Evolutionary conservation across 1,284 basidiomycete genomes (phyloP).

Genomic region (Apiotrichum gamsii): DNA sequence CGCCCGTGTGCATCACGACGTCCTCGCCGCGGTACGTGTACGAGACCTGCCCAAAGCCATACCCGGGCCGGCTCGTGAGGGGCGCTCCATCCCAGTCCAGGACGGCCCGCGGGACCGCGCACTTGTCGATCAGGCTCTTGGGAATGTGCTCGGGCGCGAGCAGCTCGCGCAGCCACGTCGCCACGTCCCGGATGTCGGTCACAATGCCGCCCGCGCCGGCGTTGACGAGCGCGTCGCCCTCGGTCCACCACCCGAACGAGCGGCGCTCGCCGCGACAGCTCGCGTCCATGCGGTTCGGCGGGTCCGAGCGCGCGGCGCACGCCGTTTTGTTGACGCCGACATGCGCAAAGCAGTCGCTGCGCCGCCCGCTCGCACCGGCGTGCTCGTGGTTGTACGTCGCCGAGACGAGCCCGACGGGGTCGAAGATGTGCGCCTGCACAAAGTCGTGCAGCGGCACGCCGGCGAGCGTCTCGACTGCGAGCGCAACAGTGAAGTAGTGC

Average conservation of each 20-base stretch:
- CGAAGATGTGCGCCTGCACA: constrained; percentile 28
- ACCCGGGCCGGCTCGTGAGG: too few species aligned
- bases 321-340: constrained; percentile 4
- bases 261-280: too few species aligned
- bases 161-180: too few species aligned
- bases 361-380: constrained; percentile 13
- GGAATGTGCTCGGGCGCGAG: too few species aligned
- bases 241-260: too few species aligned
- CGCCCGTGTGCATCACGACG: constrained; percentile 18
- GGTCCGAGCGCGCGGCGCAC: constrained; percentile 4
- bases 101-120: too few species aligned
- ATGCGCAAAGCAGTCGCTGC: constrained; percentile 15
- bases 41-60: constrained; percentile 17
- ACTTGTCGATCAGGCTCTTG: too few species aligned
- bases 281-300: too few species aligned
- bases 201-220: too few species aligned
- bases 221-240: too few species aligned
- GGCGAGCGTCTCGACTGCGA: constrained; percentile 24
- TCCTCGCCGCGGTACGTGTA: constrained; percentile 14
- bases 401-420: constrained; percentile 30
- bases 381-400: constrained; percentile 21
- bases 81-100: too few species aligned
- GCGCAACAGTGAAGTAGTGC: constrained; percentile 24
- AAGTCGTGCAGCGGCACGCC: constrained; percentile 21
- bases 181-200: too few species aligned